Conservation (phyloP, 169 alveolate species). For the Eimeria maxima region DNA sequence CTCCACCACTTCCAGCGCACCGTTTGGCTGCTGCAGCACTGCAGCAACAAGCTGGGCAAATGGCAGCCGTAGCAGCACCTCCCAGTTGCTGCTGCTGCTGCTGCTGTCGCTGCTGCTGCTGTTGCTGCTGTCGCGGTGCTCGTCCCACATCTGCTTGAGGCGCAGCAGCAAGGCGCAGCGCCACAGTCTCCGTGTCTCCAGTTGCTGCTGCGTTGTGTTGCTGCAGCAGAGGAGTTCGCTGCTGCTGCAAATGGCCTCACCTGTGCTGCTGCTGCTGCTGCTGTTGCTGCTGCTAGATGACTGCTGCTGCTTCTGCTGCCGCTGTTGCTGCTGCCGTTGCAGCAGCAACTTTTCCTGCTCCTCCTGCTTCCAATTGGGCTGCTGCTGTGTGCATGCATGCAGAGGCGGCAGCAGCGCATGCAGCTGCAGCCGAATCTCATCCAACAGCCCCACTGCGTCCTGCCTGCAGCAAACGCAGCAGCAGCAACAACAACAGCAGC, state of each 20-base stretch:
- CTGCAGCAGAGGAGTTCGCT: slow-evolving; percentile 13
- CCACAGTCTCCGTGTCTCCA: slow-evolving; percentile 38
- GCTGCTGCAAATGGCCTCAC: slow-evolving; percentile 4
- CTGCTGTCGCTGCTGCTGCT: slow-evolving; percentile 48
- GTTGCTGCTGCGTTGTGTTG: slow-evolving; percentile 65
- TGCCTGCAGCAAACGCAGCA: slow-evolving; percentile 67
- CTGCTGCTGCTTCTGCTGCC: slow-evolving; percentile 30
- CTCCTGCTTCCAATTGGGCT: not conserved
- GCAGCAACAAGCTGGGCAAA: slow-evolving; percentile 19
- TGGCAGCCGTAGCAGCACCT: slow-evolving; percentile 28
- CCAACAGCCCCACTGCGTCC: slow-evolving; percentile 10
- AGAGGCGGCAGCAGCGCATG: too few species aligned
- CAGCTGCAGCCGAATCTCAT: slow-evolving; percentile 52
- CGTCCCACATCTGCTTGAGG: slow-evolving; percentile 18
- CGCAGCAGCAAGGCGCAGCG: slow-evolving; percentile 63
- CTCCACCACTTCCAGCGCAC: too few species aligned
- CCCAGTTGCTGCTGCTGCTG: slow-evolving; percentile 66
- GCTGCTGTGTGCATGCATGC: slow-evolving; percentile 42
- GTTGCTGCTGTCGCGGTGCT: slow-evolving; percentile 7
- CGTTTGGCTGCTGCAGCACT: too few species aligned
- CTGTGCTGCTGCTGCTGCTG: slow-evolving; percentile 39
- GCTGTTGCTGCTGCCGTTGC: slow-evolving; percentile 57
- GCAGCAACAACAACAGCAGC: slow-evolving; percentile 51
- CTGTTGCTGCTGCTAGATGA: slow-evolving; percentile 35
- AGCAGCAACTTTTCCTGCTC: slow-evolving; percentile 52